These are phyloP conservation scores for Cucumis sativus DNA, from an alignment of 306 rosid genomes.

Conservation along the genomic window DNA sequence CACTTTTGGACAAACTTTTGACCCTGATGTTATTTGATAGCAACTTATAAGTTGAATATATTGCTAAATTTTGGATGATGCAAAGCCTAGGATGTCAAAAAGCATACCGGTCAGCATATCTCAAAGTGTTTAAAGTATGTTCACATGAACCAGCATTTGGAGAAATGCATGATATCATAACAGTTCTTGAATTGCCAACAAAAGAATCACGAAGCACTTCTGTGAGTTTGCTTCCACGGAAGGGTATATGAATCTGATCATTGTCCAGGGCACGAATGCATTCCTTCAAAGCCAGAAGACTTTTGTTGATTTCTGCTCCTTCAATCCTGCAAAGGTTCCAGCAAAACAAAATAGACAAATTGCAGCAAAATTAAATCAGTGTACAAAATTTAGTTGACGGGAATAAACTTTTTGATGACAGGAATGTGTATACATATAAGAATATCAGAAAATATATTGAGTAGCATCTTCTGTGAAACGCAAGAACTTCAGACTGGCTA, in stretches of 20 bases:
- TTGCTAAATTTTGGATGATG: not conserved
- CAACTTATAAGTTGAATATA: constrained; percentile 13
- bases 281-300: constrained; percentile 95
- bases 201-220: constrained; percentile 99
- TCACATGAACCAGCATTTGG: constrained; percentile 98
- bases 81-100: constrained; percentile 4
- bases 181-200: constrained; percentile 93
- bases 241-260: constrained; percentile 94
- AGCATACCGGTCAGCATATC: constrained; percentile 91
- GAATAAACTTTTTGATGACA: not conserved
- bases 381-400: not conserved
- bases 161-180: constrained; percentile 96
- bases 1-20: constrained; percentile 86
- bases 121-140: constrained; percentile 89
- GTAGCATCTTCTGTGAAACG: not conserved
- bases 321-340: constrained; percentile 56
- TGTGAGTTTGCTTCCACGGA: constrained; percentile 98
- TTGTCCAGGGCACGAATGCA: constrained; percentile 98
- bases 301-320: constrained; percentile 95
- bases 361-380: not conserved
- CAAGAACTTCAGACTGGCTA: not conserved
- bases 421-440: too few relatives aligned
- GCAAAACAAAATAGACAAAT: not conserved
- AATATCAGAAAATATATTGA: not conserved
- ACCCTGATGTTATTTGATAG: constrained; percentile 46